These are phyloP conservation scores for Alternaria longipes DNA, from an alignment of 2,329 filamentous ascomycete species.

Conservation along the genomic window DNA sequence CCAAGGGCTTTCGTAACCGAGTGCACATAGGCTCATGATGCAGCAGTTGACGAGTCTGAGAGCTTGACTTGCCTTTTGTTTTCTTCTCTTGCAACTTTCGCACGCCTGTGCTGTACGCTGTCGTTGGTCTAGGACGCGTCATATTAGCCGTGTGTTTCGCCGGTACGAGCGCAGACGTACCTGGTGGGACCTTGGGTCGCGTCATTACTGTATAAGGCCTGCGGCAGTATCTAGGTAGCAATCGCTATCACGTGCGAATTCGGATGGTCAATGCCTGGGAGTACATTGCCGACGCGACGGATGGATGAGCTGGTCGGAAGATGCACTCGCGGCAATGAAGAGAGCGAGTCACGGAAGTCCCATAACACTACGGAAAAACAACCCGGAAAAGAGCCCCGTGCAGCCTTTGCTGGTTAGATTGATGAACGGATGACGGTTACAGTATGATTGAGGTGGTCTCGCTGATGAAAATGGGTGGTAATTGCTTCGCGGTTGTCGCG, in stretches of 20 bases:
- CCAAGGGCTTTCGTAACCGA: neutral
- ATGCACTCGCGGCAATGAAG: conserved; percentile 29
- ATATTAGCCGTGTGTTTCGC: conserved; percentile 45
- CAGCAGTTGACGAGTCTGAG: conserved; percentile 6
- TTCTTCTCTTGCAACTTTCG: conserved; percentile 71
- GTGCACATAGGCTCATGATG: neutral
- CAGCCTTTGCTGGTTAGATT: conserved; percentile 2
- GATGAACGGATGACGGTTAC: conserved; percentile 17
- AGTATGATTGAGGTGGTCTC: conserved; percentile 4
- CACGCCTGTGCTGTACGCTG: conserved; percentile 71
- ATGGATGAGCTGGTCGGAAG: conserved; percentile 42
- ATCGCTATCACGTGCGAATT: conserved; percentile 33
- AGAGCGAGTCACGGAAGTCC: conserved; percentile 22
- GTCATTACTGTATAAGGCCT: conserved; percentile 35
- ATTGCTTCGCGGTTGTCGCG: neutral
- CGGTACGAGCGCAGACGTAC: conserved; percentile 28
- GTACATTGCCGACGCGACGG: conserved; percentile 35
- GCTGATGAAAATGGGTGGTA: conserved; percentile 1
- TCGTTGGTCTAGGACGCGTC: conserved; percentile 68
- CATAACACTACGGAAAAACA: conserved; percentile 3
- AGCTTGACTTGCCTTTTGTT: conserved; percentile 68
- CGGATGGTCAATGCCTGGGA: conserved; percentile 20
- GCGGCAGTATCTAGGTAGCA: conserved; percentile 14
- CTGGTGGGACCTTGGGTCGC: conserved; percentile 48
- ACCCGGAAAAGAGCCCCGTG: conserved; percentile 12